phyloP scores from a whole-genome alignment of 306 rosid genomes.

The Potentilla sterilis region DNA sequence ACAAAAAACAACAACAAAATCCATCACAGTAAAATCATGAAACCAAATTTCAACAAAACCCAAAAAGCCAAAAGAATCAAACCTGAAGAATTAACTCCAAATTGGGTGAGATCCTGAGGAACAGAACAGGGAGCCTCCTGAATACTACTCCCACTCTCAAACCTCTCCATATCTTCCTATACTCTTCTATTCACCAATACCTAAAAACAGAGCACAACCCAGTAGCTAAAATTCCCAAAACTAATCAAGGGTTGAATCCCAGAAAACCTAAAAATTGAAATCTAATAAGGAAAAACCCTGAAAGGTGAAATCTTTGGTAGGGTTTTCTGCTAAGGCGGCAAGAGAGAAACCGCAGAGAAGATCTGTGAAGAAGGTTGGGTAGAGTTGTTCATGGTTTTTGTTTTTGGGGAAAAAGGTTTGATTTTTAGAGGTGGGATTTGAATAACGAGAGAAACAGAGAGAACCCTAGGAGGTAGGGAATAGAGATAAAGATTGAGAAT shows the following conservation, averaged over 20 bases:
- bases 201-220: slow-evolving; percentile 20
- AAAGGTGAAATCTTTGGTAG: slow-evolving; percentile 26
- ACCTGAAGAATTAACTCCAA: slow-evolving; percentile 67
- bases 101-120: slow-evolving; percentile 54
- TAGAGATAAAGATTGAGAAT: slow-evolving; percentile 38
- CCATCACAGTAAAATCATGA: background rate
- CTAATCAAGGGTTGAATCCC: slow-evolving; percentile 13
- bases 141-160: slow-evolving; percentile 60
- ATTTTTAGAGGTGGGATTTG: slow-evolving; percentile 39
- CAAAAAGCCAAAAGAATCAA: slow-evolving; percentile 20
- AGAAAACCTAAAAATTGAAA: slow-evolving; percentile 19
- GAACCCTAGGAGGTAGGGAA: slow-evolving; percentile 54
- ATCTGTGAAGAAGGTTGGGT: slow-evolving; percentile 42
- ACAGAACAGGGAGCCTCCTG: slow-evolving; percentile 45
- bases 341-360: slow-evolving; percentile 28
- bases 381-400: slow-evolving; percentile 23
- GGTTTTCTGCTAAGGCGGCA: slow-evolving; percentile 34
- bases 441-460: slow-evolving; percentile 19
- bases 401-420: slow-evolving; percentile 6
- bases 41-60: slow-evolving; percentile 3
- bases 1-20: background rate
- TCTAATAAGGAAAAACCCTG: slow-evolving; percentile 28
- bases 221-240: slow-evolving; percentile 22
- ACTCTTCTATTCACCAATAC: slow-evolving; percentile 16
- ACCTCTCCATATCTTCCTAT: slow-evolving; percentile 60